phyloP scores from a whole-genome alignment of 2,329 filamentous ascomycete genomes.

The Dactylellina cionopaga region DNA sequence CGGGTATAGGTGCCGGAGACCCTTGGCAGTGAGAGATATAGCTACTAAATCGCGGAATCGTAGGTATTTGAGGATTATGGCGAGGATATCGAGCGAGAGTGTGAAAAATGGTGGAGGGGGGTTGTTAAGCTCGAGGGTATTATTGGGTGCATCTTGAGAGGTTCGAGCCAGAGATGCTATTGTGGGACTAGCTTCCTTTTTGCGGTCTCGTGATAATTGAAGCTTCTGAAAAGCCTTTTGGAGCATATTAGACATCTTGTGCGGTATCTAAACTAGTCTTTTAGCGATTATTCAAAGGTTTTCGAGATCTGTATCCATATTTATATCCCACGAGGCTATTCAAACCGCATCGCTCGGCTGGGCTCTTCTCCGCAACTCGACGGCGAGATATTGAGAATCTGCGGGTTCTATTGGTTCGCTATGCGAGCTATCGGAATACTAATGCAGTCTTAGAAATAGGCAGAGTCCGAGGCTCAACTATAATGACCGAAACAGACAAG shows the following conservation, averaged over 20 bases:
- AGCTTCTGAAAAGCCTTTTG: conserved; percentile 28
- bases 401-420: neutral
- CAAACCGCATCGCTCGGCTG: too few species aligned
- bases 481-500: neutral
- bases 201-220: conserved; percentile 24
- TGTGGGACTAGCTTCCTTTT: conserved; percentile 8
- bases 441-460: neutral
- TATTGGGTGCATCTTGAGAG: neutral
- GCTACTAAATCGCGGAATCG: conserved; percentile 34
- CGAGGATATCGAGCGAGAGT: conserved; percentile 30
- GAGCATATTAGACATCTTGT: conserved; percentile 11
- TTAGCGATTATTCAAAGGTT: neutral
- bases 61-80: conserved; percentile 32
- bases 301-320: neutral
- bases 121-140: neutral
- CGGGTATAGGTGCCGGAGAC: conserved; percentile 32
- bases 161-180: conserved; percentile 9
- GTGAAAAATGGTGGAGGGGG: conserved; percentile 24
- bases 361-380: neutral
- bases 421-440: neutral
- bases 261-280: neutral
- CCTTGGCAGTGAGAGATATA: conserved; percentile 31
- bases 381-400: neutral
- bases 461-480: neutral
- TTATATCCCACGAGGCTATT: neutral